Evolutionary conservation across 1,284 basidiomycete species (phyloP).

Genomic region (Acaromyces ingoldii): DNA sequence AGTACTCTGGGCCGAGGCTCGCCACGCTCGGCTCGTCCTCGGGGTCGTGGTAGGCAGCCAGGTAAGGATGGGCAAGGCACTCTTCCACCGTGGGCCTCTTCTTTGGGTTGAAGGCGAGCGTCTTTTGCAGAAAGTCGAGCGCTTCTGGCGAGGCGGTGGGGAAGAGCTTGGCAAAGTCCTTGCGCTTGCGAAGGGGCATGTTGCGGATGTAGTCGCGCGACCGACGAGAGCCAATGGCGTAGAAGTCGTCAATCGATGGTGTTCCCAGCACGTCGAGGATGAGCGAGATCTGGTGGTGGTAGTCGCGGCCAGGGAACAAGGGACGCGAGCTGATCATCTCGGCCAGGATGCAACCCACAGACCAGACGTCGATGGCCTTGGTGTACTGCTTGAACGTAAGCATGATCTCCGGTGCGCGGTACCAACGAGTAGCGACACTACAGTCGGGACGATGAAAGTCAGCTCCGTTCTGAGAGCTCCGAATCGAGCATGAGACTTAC

Average conservation of each 20-base stretch:
- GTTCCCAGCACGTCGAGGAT: conserved; percentile 91
- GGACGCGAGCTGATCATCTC: conserved; percentile 94
- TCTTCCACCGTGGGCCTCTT: conserved; percentile 47
- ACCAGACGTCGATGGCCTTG: conserved; percentile 61
- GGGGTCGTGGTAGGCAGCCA: conserved; percentile 43
- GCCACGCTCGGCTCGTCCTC: conserved; percentile 43
- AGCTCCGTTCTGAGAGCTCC: too few relatives aligned
- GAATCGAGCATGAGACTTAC: conserved; percentile 27
- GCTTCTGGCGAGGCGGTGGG: conserved; percentile 55
- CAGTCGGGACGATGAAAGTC: not conserved
- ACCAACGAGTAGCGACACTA: conserved; percentile 38
- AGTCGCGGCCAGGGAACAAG: conserved; percentile 91
- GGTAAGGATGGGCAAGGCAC: conserved; percentile 44
- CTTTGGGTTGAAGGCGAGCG: conserved; percentile 62
- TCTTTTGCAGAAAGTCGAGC: conserved; percentile 84
- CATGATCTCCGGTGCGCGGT: conserved; percentile 41
- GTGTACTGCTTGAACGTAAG: conserved; percentile 37
- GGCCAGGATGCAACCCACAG: conserved; percentile 90
- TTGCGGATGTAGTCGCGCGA: conserved; percentile 85
- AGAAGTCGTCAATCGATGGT: conserved; percentile 83
- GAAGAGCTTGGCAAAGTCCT: conserved; percentile 18
- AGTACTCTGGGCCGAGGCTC: conserved; percentile 25
- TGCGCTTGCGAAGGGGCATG: conserved; percentile 66
- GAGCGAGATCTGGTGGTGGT: conserved; percentile 82
- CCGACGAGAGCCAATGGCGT: conserved; percentile 76